Percentiles rank a stretch among this genome's conserved stretches.
Evolutionary conservation across 768 basidiomycete species (phyloP).

Genomic region (Serpula lacrymans): DNA sequence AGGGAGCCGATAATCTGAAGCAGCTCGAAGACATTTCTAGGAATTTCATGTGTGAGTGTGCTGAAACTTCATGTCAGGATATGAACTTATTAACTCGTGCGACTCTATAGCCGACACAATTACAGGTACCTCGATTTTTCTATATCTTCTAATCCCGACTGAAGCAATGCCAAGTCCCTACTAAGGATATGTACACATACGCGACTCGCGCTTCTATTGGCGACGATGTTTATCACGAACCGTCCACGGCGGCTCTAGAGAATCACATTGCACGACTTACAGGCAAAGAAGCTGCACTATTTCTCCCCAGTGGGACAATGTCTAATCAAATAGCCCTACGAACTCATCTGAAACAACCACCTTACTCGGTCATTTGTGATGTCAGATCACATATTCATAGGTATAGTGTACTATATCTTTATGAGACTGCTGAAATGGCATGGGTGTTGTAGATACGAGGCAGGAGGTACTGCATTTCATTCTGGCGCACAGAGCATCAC

Average conservation of each 20-base stretch:
- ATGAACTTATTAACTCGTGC: slow-evolving; percentile 5
- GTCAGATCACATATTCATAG: slow-evolving; percentile 78
- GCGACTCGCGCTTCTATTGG: slow-evolving; percentile 69
- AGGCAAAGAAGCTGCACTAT: slow-evolving; percentile 90
- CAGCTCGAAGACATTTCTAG: slow-evolving; percentile 56
- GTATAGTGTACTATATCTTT: slow-evolving; percentile 24
- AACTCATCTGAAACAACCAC: slow-evolving; percentile 86
- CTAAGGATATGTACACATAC: slow-evolving; percentile 75
- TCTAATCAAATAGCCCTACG: slow-evolving; percentile 89
- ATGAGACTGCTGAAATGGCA: slow-evolving; percentile 3
- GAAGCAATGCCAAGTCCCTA: slow-evolving; percentile 48
- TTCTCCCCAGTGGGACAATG: slow-evolving; percentile 87
- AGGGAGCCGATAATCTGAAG: slow-evolving; percentile 54
- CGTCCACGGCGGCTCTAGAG: slow-evolving; percentile 60
- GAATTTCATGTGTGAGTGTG: slow-evolving; percentile 70
- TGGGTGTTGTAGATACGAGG: slow-evolving; percentile 54
- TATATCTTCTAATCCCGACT: neutral
- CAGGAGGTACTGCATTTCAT: slow-evolving; percentile 75
- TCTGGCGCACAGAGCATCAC: slow-evolving; percentile 52
- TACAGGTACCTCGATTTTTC: slow-evolving; percentile 31
- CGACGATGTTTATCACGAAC: slow-evolving; percentile 76
- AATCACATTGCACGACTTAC: slow-evolving; percentile 68
- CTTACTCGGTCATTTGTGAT: slow-evolving; percentile 83
- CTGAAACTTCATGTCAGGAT: too few relatives aligned
- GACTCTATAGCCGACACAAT: slow-evolving; percentile 42